Evolutionary conservation across 2,329 filamentous ascomycete species (phyloP).

Genomic region (Clarireedia monteithiana): DNA sequence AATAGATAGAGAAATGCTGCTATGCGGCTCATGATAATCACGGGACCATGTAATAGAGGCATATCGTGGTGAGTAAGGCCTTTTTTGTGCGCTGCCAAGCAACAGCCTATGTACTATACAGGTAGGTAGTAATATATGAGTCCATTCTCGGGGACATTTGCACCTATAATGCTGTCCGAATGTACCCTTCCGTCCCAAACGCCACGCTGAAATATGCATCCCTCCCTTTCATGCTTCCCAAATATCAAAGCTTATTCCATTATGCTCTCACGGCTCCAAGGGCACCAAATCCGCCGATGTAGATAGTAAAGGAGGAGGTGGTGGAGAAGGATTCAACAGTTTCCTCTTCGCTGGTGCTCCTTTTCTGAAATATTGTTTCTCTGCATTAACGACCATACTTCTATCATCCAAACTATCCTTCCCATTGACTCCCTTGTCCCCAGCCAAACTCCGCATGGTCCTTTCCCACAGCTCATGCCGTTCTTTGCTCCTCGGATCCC

Average conservation of each 20-base stretch:
- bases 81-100: background rate
- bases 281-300: conserved; percentile 1
- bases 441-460: conserved; percentile 46
- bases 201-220: conserved; percentile 4
- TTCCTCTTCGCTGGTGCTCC: conserved; percentile 20
- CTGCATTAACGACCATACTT: conserved; percentile 57
- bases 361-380: conserved; percentile 44
- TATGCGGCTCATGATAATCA: background rate
- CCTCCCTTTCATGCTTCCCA: background rate
- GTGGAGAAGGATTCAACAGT: background rate
- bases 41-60: background rate
- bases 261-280: conserved; percentile 1
- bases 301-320: background rate
- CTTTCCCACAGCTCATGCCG: conserved; percentile 54
- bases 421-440: conserved; percentile 16
- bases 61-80: background rate
- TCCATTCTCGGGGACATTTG: background rate
- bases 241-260: background rate
- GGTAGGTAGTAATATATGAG: background rate
- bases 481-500: conserved; percentile 43
- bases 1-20: background rate
- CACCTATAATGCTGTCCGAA: background rate
- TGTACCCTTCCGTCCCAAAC: conserved; percentile 7
- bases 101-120: background rate
- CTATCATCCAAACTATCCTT: conserved; percentile 45